Conservation (phyloP, 352 stramenopile species). For the Pythium monospermum region DNA sequence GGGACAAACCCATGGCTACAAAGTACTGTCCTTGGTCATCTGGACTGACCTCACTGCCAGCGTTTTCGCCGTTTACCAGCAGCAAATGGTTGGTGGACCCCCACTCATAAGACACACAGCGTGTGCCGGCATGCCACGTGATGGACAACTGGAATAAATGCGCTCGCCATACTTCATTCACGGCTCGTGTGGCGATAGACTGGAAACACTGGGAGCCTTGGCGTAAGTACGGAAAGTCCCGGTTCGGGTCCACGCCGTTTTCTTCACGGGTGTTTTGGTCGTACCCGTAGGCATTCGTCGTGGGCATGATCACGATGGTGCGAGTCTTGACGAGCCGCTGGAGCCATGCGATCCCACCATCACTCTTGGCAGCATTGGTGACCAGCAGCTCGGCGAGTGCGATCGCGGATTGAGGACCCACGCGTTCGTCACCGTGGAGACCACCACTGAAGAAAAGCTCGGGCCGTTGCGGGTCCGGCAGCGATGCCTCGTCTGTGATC, state of each 20-base stretch:
- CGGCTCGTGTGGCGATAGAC: slow-evolving; percentile 88
- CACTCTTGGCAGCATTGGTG: slow-evolving; percentile 35
- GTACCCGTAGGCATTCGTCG: slow-evolving; percentile 92
- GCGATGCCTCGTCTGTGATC: slow-evolving; percentile 70
- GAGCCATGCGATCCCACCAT: slow-evolving; percentile 51
- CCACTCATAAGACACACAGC: slow-evolving; percentile 96
- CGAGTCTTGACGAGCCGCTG: slow-evolving; percentile 64
- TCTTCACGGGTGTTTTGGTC: slow-evolving; percentile 74
- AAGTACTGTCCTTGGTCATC: no score
- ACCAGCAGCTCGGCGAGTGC: slow-evolving; percentile 64
- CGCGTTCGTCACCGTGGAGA: slow-evolving; percentile 93
- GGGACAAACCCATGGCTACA: no score
- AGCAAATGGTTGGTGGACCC: slow-evolving; percentile 83
- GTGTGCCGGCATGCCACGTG: slow-evolving; percentile 96
- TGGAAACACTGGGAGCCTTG: slow-evolving; percentile 84
- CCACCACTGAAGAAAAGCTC: slow-evolving; percentile 93
- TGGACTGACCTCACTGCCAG: no score
- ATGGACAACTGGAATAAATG: slow-evolving; percentile 95
- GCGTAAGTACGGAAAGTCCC: slow-evolving; percentile 95
- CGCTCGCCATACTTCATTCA: slow-evolving; percentile 95
- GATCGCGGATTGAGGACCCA: slow-evolving; percentile 84
- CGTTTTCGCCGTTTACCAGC: no score
- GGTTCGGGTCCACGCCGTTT: slow-evolving; percentile 90
- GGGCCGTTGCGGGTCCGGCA: slow-evolving; percentile 65
- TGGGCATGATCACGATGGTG: slow-evolving; percentile 54